Evolutionary conservation across 495 filamentous ascomycete species (phyloP).

Genomic region (Tuber borchii): DNA sequence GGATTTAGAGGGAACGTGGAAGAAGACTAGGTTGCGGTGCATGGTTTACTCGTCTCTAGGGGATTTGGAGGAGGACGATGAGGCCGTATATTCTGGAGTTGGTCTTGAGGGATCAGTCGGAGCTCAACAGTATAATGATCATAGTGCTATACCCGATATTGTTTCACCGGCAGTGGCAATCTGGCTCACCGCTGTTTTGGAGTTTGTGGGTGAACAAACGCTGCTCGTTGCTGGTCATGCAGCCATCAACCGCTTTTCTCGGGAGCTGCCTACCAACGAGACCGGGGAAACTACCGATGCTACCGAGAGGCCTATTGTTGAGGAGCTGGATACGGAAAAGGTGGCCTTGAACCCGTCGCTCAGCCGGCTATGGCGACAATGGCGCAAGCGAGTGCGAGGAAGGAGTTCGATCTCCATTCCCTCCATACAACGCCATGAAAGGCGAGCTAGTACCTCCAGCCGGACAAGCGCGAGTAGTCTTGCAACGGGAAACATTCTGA

Average conservation of each 20-base stretch:
- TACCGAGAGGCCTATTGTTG: constrained; percentile 65
- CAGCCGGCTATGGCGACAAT: constrained; percentile 86
- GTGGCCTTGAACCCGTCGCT: constrained; percentile 80
- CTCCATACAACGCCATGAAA: constrained; percentile 22
- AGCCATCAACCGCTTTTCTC: constrained; percentile 62
- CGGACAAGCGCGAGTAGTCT: constrained; percentile 24
- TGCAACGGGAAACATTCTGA: neutral
- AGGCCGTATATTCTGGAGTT: constrained; percentile 48
- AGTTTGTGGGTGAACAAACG: constrained; percentile 88
- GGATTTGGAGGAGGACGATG: constrained; percentile 96
- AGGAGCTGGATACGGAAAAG: constrained; percentile 89
- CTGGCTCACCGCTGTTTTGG: constrained; percentile 88
- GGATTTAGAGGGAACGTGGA: constrained; percentile 85
- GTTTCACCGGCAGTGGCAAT: constrained; percentile 91
- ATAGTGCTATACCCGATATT: constrained; percentile 49
- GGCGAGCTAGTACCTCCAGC: constrained; percentile 23
- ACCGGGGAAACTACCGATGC: constrained; percentile 45
- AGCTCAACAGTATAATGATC: constrained; percentile 32
- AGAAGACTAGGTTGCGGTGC: constrained; percentile 78
- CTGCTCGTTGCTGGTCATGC: constrained; percentile 83
- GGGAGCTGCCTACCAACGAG: constrained; percentile 50
- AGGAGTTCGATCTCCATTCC: constrained; percentile 41
- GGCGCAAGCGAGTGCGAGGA: constrained; percentile 72
- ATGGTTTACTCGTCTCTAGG: constrained; percentile 98
- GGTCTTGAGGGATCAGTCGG: constrained; percentile 37